Evolutionary conservation across 139 green algal species (phyloP).

Genomic region (Chara braunii): DNA sequence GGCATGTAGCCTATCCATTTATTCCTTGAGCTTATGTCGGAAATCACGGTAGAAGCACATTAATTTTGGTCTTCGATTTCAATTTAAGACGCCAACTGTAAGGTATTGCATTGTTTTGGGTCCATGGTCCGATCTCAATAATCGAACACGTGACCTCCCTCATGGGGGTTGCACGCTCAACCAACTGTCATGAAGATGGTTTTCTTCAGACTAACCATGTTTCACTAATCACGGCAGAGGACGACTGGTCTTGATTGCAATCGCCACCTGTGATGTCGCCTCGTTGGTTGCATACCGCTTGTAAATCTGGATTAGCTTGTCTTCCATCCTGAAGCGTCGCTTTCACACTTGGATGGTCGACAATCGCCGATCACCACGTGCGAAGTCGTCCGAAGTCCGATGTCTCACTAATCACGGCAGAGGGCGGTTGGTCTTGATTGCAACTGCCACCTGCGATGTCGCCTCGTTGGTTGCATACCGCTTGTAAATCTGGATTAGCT

Average conservation of each 20-base stretch:
- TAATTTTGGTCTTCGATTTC: too few relatives aligned
- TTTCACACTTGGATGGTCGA: conserved; percentile 12
- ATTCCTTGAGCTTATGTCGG: too few relatives aligned
- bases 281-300: conserved; percentile 38
- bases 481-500: conserved; percentile 24
- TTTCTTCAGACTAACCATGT: too few relatives aligned
- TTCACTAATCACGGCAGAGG: conserved; percentile 29
- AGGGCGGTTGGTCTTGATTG: conserved; percentile 27
- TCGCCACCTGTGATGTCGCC: conserved; percentile 22
- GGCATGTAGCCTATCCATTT: too few relatives aligned
- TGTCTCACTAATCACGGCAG: conserved; percentile 33
- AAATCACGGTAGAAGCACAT: too few relatives aligned
- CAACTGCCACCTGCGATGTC: conserved; percentile 21
- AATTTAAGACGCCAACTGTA: too few relatives aligned
- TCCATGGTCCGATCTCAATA: too few relatives aligned
- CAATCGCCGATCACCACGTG: background rate
- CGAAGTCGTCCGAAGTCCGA: conserved; percentile 14
- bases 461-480: conserved; percentile 37
- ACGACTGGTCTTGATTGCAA: conserved; percentile 27
- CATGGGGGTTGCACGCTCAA: too few relatives aligned
- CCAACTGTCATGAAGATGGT: too few relatives aligned
- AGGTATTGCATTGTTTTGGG: too few relatives aligned
- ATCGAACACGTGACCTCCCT: too few relatives aligned
- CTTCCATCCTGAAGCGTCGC: conserved; percentile 26
- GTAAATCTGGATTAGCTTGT: conserved; percentile 23